phyloP scores from a whole-genome alignment of 1,284 basidiomycete genomes.

The Fomitopsis palustris region DNA sequence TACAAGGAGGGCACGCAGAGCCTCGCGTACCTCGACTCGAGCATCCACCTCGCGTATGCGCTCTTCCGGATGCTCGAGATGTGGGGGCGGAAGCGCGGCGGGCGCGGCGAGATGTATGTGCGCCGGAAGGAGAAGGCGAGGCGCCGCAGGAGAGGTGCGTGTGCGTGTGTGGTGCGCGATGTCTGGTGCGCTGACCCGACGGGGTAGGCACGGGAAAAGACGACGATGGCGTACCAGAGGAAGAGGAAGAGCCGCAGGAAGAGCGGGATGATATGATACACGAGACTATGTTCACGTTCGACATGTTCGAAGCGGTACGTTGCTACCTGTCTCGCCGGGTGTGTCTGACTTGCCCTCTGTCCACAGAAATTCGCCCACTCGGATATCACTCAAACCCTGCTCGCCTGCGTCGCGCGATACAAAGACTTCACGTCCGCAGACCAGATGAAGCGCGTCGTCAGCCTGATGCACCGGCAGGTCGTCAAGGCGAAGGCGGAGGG shows the following conservation, averaged over 20 bases:
- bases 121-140: constrained; percentile 62
- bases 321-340: constrained; percentile 4
- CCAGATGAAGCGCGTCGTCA: constrained; percentile 83
- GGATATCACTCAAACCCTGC: constrained; percentile 77
- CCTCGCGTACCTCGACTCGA: constrained; percentile 78
- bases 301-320: constrained; percentile 81
- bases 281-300: constrained; percentile 88
- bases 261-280: constrained; percentile 60
- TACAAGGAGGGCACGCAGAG: constrained; percentile 77
- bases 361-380: constrained; percentile 82
- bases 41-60: constrained; percentile 78
- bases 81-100: constrained; percentile 69
- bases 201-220: constrained; percentile 28
- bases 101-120: constrained; percentile 64
- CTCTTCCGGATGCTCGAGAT: constrained; percentile 84
- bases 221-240: constrained; percentile 63
- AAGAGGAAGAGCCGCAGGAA: constrained; percentile 58
- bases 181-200: background rate
- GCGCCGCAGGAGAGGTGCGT: constrained; percentile 42
- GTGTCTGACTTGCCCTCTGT: background rate
- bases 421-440: constrained; percentile 77
- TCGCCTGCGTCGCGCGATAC: constrained; percentile 80
- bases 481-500: constrained; percentile 88
- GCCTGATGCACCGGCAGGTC: constrained; percentile 84
- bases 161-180: background rate